Base-by-base conservation (phyloP, 208 protist genomes). In the Leishmania aethiopica region DNA sequence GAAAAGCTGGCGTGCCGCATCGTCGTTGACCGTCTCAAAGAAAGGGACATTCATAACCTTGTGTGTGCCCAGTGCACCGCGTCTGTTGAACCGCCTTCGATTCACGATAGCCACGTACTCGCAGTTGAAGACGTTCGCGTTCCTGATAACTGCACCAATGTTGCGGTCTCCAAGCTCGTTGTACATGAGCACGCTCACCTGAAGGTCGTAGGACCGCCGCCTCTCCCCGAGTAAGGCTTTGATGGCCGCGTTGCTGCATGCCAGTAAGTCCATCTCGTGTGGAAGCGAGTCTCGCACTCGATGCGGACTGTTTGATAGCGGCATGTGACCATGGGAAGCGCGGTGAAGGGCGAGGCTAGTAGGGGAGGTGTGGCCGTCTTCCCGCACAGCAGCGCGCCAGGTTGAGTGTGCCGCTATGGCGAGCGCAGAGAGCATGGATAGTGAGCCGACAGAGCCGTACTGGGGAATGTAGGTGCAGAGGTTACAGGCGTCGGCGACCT, bases 131-230 rank as follows among this genome's bases (percentile, higher is more conserved):
- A 76, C 94, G 62, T 97, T 96, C 10, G 91, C 92, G 82, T 97
- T 97, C 11, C 94, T 84, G 77, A 96, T 91, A 10, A 95, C 87
- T 0, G 94, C 94, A 35, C 94, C 92, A 73, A 97, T 96, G 73
- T 97, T 97, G 13, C 94, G 91, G 74, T 97, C 94, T 15, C 84
- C 92, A 66, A 94, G 84, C 28, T 94, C 91, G 76, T 97, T 97
- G 78, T 96, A 88, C 47, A 96, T 89, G 60, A 95, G 75, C 10
- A 94, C 84, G 32, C 87, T 84, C 0, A 97, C 67, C 67, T 97
- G 92, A 17, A 97, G 72, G 0, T 45, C 3, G 74, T 96, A 97
- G 0, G 17, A 40, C 15, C 51, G 37, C 8, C 94, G 76, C 7
- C 92, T 72, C 22, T 71, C 11, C 28, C 69, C 22, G 8, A 97